Evolutionary conservation across 2,329 filamentous ascomycete genomes (phyloP).

Genomic region (Monosporascus sp.): DNA sequence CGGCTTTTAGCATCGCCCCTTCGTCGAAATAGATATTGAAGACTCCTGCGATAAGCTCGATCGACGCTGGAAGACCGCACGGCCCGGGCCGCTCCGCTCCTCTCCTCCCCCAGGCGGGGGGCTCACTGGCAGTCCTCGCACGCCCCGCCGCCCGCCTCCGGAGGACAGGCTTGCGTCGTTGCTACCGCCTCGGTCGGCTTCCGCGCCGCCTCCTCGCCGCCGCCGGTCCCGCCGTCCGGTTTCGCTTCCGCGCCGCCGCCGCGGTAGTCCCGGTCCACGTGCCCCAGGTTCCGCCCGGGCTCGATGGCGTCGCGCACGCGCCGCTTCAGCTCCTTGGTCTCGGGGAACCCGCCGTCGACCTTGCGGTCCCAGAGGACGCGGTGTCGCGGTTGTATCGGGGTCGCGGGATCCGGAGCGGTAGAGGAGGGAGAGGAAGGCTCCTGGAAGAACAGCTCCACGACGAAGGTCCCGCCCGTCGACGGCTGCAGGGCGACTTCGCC

Average conservation of each 20-base stretch:
- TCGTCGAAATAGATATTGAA: too few species aligned
- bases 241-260: neutral
- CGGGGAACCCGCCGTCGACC: slow-evolving; percentile 81
- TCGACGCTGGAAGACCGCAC: too few species aligned
- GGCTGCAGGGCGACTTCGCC: slow-evolving; percentile 88
- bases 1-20: too few species aligned
- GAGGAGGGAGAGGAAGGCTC: slow-evolving; percentile 19
- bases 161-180: neutral
- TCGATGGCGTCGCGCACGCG: slow-evolving; percentile 77
- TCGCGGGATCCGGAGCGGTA: slow-evolving; percentile 12
- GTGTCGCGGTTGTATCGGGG: slow-evolving; percentile 31
- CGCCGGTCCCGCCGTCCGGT: neutral
- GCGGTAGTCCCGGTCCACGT: slow-evolving; percentile 59
- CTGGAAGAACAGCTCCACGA: slow-evolving; percentile 55
- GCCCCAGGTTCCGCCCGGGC: slow-evolving; percentile 71
- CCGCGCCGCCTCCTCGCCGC: neutral
- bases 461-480: slow-evolving; percentile 77
- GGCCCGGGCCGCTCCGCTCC: too few species aligned
- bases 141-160: slow-evolving; percentile 5
- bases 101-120: neutral
- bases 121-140: slow-evolving; percentile 33
- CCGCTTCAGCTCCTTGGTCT: slow-evolving; percentile 87
- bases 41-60: too few species aligned
- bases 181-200: neutral
- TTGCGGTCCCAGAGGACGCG: slow-evolving; percentile 84